Evolutionary conservation across 768 basidiomycete species (phyloP).

Genomic region (Pleurotus platypus): DNA sequence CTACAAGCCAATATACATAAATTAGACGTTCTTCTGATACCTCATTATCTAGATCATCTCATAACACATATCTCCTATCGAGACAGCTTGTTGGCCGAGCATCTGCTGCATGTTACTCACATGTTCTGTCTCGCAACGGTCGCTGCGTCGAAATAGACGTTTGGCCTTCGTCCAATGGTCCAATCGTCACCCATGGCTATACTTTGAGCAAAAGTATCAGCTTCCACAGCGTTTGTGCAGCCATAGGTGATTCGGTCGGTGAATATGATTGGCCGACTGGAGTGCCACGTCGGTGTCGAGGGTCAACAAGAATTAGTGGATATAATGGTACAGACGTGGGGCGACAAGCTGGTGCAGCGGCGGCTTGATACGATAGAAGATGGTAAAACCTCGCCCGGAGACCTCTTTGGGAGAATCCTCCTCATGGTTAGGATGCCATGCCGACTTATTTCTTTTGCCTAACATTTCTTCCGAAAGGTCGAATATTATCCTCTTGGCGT

Average conservation of each 20-base stretch:
- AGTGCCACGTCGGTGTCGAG: constrained; percentile 54
- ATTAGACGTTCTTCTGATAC: neutral
- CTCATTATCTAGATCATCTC: constrained; percentile 43
- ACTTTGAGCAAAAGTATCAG: constrained; percentile 52
- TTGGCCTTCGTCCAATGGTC: constrained; percentile 53
- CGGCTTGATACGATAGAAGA: constrained; percentile 33
- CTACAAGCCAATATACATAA: constrained; percentile 6
- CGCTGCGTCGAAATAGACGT: constrained; percentile 70
- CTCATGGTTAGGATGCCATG: constrained; percentile 43
- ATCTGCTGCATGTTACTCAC: constrained; percentile 50
- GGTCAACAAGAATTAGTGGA: constrained; percentile 52
- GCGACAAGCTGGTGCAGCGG: constrained; percentile 43
- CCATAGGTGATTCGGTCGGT: constrained; percentile 42
- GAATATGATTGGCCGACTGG: constrained; percentile 55
- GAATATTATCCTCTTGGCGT: constrained; percentile 46
- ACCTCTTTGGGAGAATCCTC: constrained; percentile 50
- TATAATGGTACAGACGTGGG: constrained; percentile 49
- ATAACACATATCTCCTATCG: constrained; percentile 63
- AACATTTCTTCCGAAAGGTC: constrained; percentile 28
- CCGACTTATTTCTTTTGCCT: too few relatives aligned
- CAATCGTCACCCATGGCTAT: constrained; percentile 59
- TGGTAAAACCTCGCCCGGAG: constrained; percentile 35
- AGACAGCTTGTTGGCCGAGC: constrained; percentile 53
- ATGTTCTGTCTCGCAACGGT: constrained; percentile 47
- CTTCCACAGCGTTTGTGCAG: constrained; percentile 48